Percentiles rank a stretch among this genome's conserved stretches.
phyloP scores from a whole-genome alignment of 139 green algal species.

The Chloropicon primus region DNA sequence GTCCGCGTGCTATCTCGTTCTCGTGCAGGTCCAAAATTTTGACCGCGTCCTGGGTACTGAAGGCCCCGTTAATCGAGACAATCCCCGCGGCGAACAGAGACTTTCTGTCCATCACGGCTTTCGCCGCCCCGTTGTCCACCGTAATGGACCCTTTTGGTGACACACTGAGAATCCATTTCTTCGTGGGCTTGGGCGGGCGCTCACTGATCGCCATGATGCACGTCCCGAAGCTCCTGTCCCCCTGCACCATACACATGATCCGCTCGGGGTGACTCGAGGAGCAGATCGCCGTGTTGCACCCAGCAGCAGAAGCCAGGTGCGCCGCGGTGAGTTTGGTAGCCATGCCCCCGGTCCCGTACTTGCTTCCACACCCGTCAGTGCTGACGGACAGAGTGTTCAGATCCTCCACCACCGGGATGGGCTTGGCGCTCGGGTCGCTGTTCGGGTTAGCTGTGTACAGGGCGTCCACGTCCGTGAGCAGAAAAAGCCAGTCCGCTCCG shows the following conservation, averaged over 20 bases:
- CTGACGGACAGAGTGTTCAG: conserved; percentile 14
- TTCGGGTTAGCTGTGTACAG: conserved; percentile 76
- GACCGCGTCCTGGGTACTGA: conserved; percentile 47
- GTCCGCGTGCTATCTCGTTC: conserved; percentile 58
- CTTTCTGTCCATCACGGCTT: conserved; percentile 51
- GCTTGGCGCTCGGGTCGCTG: neutral
- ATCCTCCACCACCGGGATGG: conserved; percentile 18
- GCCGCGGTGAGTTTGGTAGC: conserved; percentile 87
- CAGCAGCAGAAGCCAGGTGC: conserved; percentile 70
- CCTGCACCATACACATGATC: conserved; percentile 37
- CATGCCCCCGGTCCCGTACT: conserved; percentile 91
- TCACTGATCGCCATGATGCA: conserved; percentile 18
- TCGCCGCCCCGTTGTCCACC: conserved; percentile 58
- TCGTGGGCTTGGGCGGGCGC: conserved; percentile 34
- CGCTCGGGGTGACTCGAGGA: conserved; percentile 24
- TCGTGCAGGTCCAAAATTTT: conserved; percentile 25
- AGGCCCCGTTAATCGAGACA: conserved; percentile 24
- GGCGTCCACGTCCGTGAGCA: conserved; percentile 84
- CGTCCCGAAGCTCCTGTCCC: conserved; percentile 13
- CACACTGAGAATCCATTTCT: conserved; percentile 65
- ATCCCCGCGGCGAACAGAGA: conserved; percentile 71
- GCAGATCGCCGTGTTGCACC: conserved; percentile 50
- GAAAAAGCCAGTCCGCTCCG: conserved; percentile 77
- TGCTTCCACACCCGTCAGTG: conserved; percentile 28
- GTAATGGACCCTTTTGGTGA: conserved; percentile 33